These are phyloP conservation scores for Globisporangium splendens DNA, from an alignment of 352 stramenopile genomes.

Conservation along the genomic window DNA sequence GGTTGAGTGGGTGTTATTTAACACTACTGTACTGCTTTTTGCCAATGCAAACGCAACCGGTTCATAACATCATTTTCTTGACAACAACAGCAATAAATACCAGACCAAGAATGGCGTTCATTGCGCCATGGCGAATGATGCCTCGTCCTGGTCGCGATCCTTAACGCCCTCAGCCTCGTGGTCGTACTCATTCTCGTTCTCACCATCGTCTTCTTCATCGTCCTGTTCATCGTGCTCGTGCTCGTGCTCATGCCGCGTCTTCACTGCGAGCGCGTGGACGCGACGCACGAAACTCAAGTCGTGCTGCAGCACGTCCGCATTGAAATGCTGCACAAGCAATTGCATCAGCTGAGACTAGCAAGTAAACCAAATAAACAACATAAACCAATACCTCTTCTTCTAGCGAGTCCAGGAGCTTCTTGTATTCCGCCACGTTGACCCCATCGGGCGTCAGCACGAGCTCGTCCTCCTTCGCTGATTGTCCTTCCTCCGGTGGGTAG, in stretches of 20 bases:
- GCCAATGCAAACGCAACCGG: background rate
- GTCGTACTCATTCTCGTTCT: background rate
- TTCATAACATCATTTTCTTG: background rate
- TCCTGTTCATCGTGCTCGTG: slow-evolving; percentile 24
- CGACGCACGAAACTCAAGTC: slow-evolving; percentile 60
- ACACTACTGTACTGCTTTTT: too few species aligned
- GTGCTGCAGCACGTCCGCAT: slow-evolving; percentile 36
- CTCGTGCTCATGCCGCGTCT: slow-evolving; percentile 32
- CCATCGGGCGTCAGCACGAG: slow-evolving; percentile 4
- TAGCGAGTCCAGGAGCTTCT: slow-evolving; percentile 41
- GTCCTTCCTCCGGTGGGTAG: slow-evolving; percentile 17
- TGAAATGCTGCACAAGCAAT: slow-evolving; percentile 32
- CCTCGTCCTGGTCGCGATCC: too few species aligned
- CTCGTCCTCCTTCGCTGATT: background rate
- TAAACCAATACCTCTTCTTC: slow-evolving; percentile 36
- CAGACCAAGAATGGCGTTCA: background rate
- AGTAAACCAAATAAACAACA: too few species aligned
- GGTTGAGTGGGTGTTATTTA: too few species aligned
- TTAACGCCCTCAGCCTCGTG: background rate
- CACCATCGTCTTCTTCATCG: slow-evolving; percentile 3
- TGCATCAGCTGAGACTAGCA: background rate
- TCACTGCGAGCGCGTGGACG: slow-evolving; percentile 48
- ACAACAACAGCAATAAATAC: too few species aligned
- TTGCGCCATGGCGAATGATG: background rate
- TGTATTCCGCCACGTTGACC: slow-evolving; percentile 35